phyloP scores from a whole-genome alignment of 345 rosid species.

The Ceriops decandra region DNA sequence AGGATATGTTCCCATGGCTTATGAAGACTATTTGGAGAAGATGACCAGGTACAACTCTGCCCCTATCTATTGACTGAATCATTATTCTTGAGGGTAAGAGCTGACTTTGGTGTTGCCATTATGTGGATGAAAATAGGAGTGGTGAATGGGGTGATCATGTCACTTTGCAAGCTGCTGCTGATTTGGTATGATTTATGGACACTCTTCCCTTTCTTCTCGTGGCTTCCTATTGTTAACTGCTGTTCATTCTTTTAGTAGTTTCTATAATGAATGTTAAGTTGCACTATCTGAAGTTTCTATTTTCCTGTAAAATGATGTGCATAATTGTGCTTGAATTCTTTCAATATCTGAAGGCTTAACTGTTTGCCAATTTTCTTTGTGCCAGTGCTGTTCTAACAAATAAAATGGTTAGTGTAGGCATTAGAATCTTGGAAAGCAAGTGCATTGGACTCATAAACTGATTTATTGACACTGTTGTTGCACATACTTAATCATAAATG shows the following conservation, averaged over 20 bases:
- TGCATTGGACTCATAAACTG: not conserved
- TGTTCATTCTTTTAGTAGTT: not conserved
- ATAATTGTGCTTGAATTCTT: not conserved
- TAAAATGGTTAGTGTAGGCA: not conserved
- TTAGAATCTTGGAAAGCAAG: not conserved
- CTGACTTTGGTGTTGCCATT: conserved; percentile 20
- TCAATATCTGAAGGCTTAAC: not conserved
- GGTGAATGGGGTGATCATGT: conserved; percentile 61
- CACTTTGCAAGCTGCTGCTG: conserved; percentile 54
- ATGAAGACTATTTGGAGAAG: conserved; percentile 57
- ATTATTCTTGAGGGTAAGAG: conserved; percentile 2
- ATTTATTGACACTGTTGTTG: not conserved
- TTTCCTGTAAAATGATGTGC: too few relatives aligned
- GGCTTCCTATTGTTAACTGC: too few relatives aligned
- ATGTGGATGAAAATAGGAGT: conserved; percentile 31
- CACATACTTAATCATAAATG: not conserved
- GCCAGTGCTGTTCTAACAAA: not conserved
- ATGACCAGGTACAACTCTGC: conserved; percentile 47
- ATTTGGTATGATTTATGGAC: conserved; percentile 33
- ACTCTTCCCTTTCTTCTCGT: not conserved
- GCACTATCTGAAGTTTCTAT: too few relatives aligned
- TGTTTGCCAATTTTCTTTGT: not conserved
- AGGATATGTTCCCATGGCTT: conserved; percentile 73
- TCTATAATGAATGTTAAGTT: too few relatives aligned
- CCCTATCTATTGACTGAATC: conserved; percentile 9